Base-by-base conservation (phyloP, 306 rosid genomes). In the Crataegus laevigata region DNA sequence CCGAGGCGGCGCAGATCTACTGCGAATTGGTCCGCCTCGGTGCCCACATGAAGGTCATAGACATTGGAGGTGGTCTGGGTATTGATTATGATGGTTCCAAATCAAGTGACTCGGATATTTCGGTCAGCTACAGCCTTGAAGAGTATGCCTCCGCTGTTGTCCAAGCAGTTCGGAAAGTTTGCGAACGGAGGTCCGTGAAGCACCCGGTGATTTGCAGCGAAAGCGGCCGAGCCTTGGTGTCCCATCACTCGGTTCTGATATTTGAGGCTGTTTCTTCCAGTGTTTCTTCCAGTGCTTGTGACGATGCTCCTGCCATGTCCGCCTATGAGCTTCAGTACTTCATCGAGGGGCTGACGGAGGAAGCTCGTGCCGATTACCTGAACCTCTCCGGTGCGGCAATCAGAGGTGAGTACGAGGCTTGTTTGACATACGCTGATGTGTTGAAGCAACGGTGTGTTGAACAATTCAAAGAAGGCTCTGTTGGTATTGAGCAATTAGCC, bases 1-100 rank as follows among this genome's bases (percentile, higher is more conserved):
- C 86, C 13, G 98, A 91, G 79, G 98, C 98, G 4, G 89, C 97
- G 21, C 98, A 94, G 88, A 85, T 94, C 69, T 94, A 88, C n/a
- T 91, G 97, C 38, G 98, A 94, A 51, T 75, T 94, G 79, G 90
- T 87, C 69, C 96, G 94, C 9, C 87, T 94, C 4, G 98, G 98
- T 6, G 97, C 97, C 7, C 62, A 84, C 9, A 91, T 94, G 98
- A 79, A 77, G 32, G 91, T 94, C 21, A 67, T 94, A 0, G 98
- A 94, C 72, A 87, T 91, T 66, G 97, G 98, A 75, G 98, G 97
- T 38, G 98, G 98, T 32, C 66, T 94, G 60, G 97, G 98, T 0
- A 87, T 94, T 4, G 98, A 91, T 66, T 91, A 94, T 9, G 96
- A 91, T 13, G 98, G 98, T 60, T 88, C 96, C 11, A 94, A 91